Evolutionary conservation across 495 filamentous ascomycete genomes (phyloP).

Genomic region (Poronia punctata): DNA sequence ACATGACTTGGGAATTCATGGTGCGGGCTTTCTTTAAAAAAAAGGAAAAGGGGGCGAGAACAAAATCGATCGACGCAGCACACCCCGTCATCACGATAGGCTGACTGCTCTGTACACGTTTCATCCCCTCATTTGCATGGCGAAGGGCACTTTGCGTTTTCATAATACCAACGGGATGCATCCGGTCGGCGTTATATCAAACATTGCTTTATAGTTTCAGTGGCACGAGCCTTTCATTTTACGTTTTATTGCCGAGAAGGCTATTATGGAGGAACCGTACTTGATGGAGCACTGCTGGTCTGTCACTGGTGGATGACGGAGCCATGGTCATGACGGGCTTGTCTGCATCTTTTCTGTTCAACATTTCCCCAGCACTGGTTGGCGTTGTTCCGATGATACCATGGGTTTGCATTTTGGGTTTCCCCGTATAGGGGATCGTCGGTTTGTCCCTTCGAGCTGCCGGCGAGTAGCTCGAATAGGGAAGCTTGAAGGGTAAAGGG

Average conservation of each 20-base stretch:
- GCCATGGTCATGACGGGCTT: not conserved
- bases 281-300: slow-evolving; percentile 3
- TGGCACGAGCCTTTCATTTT: slow-evolving; percentile 26
- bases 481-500: slow-evolving; percentile 4
- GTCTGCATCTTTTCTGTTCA: slow-evolving; percentile 8
- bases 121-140: slow-evolving; percentile 27
- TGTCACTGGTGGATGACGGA: not conserved
- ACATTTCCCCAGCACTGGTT: slow-evolving; percentile 10
- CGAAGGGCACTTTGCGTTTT: slow-evolving; percentile 26
- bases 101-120: slow-evolving; percentile 37
- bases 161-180: slow-evolving; percentile 39
- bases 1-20: slow-evolving; percentile 3
- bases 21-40: too few species aligned
- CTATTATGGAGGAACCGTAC: too few species aligned
- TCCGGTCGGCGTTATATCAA: slow-evolving; percentile 37
- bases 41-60: too few species aligned
- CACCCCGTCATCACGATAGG: slow-evolving; percentile 11
- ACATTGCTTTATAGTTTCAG: slow-evolving; percentile 16
- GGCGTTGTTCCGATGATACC: slow-evolving; percentile 35
- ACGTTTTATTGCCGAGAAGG: slow-evolving; percentile 15
- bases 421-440: slow-evolving; percentile 17
- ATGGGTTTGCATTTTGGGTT: slow-evolving; percentile 29
- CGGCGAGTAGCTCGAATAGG: slow-evolving; percentile 13
- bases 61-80: slow-evolving; percentile 1
- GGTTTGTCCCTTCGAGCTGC: slow-evolving; percentile 21